Percentiles rank a stretch among this genome's conserved stretches.
phyloP scores from a whole-genome alignment of 2,329 filamentous ascomycete species.

The Ceratocystis lukuohia region DNA sequence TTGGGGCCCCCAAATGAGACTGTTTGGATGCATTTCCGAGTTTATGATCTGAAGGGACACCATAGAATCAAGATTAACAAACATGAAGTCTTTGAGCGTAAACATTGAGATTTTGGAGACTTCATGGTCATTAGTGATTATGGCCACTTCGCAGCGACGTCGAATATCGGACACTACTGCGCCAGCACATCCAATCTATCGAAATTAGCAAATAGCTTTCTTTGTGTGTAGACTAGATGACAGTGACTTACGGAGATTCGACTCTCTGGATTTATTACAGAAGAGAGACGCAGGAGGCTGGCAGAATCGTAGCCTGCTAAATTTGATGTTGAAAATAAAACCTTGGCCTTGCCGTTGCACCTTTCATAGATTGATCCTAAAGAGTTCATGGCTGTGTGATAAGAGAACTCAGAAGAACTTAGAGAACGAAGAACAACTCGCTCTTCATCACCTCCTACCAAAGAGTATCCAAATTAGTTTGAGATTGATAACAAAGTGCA shows the following conservation, averaged over 20 bases:
- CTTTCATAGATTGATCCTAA: conserved; percentile 34
- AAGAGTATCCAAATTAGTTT: not conserved
- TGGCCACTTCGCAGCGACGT: conserved; percentile 36
- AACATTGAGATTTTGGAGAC: conserved; percentile 62
- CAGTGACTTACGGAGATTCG: conserved; percentile 43
- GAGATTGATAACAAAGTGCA: not conserved
- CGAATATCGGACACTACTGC: conserved; percentile 70
- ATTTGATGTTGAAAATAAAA: conserved; percentile 15
- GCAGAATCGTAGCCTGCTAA: conserved; percentile 37
- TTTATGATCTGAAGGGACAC: conserved; percentile 73
- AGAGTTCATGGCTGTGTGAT: conserved; percentile 40
- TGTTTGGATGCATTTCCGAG: conserved; percentile 70
- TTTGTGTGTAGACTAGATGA: not conserved
- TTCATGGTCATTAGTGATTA: conserved; percentile 31
- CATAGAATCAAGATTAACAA: conserved; percentile 69
- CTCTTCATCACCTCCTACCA: not conserved
- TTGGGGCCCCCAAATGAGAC: conserved; percentile 37
- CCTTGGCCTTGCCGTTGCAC: conserved; percentile 47
- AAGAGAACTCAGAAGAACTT: conserved; percentile 58
- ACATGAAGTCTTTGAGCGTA: conserved; percentile 52
- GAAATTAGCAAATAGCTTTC: not conserved
- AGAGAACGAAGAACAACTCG: conserved; percentile 45
- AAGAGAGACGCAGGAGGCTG: conserved; percentile 53
- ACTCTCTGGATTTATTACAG: conserved; percentile 62
- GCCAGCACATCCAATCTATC: conserved; percentile 66